Evolutionary conservation across 2,329 filamentous ascomycete species (phyloP).

Genomic region (Beauveria sp.): DNA sequence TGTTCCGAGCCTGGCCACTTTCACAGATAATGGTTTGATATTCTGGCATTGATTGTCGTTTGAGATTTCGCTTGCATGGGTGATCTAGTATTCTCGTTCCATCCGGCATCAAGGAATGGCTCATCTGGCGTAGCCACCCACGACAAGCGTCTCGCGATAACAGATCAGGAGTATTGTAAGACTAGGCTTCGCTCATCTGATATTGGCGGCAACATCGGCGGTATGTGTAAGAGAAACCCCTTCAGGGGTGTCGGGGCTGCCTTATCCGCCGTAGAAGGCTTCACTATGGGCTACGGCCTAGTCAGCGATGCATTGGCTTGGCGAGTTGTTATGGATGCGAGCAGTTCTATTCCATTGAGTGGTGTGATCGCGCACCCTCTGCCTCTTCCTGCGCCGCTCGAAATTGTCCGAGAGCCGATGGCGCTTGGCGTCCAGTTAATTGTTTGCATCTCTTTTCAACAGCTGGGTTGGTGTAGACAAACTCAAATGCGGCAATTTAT

Average conservation of each 20-base stretch:
- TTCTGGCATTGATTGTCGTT: background rate
- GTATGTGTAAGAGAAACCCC: constrained; percentile 1
- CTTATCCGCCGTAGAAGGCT: background rate
- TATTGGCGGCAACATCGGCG: constrained; percentile 3
- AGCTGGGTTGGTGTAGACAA: background rate
- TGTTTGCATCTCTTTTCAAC: background rate
- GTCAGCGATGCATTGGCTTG: background rate
- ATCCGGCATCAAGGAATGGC: background rate
- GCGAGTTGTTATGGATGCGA: background rate
- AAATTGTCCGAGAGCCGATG: background rate
- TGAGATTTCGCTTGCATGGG: background rate
- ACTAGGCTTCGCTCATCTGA: background rate
- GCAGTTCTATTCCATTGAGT: background rate
- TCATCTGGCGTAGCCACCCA: background rate
- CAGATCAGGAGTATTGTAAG: background rate
- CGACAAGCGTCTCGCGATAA: background rate
- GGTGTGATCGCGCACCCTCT: background rate
- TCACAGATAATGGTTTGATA: background rate
- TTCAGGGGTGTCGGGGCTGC: constrained; percentile 1
- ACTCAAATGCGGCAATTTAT: background rate
- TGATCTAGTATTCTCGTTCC: background rate
- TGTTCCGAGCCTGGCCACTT: too few species aligned
- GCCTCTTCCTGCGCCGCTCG: background rate
- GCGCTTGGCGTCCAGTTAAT: background rate
- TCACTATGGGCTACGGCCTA: background rate